phyloP scores from a whole-genome alignment of 495 filamentous ascomycete genomes.

The Tuber magnatum region DNA sequence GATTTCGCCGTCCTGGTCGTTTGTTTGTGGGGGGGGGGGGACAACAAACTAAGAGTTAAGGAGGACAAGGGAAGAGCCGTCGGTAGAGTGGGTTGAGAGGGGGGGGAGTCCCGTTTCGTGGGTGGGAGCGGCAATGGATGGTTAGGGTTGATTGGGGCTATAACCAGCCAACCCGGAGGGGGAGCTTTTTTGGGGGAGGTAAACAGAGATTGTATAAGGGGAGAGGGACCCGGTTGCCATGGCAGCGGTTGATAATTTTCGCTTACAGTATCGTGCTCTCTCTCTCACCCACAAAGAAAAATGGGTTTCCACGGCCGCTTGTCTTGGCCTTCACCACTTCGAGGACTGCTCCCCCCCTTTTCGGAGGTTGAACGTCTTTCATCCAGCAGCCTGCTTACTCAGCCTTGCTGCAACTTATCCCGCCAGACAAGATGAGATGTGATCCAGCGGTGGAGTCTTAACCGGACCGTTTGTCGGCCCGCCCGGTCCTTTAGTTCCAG shows the following conservation, averaged over 20 bases:
- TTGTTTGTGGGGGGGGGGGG: neutral
- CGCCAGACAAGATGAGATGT: neutral
- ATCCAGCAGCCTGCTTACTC: neutral
- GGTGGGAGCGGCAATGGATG: neutral
- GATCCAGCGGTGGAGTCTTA: neutral
- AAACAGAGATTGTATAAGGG: neutral
- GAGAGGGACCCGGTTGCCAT: neutral
- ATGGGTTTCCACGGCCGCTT: neutral
- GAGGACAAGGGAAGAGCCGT: conserved; percentile 7
- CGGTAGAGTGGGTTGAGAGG: conserved; percentile 2
- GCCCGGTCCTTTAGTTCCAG: neutral
- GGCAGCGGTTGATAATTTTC: neutral
- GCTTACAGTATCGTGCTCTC: no score
- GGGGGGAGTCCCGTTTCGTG: conserved; percentile 4
- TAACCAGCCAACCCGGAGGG: neutral
- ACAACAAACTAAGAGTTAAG: neutral
- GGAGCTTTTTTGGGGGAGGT: neutral
- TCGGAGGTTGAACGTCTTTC: neutral
- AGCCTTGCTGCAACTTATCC: neutral
- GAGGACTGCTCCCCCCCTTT: neutral
- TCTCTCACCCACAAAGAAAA: neutral
- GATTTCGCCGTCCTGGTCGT: no score
- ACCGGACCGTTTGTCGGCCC: neutral
- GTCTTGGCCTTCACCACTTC: neutral
- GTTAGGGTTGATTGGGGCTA: neutral